Percentiles rank a stretch among this genome's conserved stretches.
phyloP scores from a whole-genome alignment of 139 green algal species.

The Micromonas pusilla region DNA sequence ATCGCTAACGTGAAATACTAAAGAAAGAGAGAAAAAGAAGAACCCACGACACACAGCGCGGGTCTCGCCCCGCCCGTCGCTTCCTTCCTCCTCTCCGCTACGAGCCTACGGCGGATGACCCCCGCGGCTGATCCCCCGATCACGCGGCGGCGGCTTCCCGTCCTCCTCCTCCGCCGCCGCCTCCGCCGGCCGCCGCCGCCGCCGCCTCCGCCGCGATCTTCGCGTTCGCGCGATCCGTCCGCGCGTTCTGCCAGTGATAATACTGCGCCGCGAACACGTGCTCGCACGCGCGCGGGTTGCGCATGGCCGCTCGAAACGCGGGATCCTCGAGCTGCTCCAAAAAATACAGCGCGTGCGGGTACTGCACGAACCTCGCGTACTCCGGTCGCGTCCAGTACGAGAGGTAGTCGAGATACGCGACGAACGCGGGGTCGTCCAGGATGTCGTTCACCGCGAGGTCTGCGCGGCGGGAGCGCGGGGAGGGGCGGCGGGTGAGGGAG shows the following conservation, averaged over 20 bases:
- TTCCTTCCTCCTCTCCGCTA: too few species aligned
- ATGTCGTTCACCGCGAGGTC: conserved; percentile 76
- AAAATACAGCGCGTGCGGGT: conserved; percentile 77
- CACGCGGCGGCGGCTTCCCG: background rate
- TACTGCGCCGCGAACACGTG: conserved; percentile 65
- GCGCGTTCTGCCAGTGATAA: conserved; percentile 45
- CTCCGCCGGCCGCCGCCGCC: too few species aligned
- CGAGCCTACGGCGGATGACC: too few species aligned
- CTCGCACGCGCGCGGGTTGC: conserved; percentile 49
- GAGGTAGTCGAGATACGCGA: conserved; percentile 87
- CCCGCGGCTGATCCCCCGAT: background rate
- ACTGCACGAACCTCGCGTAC: conserved; percentile 70
- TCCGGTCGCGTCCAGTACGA: conserved; percentile 79
- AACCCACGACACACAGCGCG: too few species aligned
- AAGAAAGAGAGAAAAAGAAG: too few species aligned
- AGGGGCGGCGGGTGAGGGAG: background rate
- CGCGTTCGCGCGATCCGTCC: background rate
- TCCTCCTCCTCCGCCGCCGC: background rate
- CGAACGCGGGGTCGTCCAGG: conserved; percentile 72
- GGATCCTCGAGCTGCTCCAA: conserved; percentile 65
- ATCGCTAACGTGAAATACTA: too few species aligned
- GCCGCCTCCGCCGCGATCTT: too few species aligned
- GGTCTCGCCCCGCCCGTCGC: too few species aligned
- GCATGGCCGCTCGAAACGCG: conserved; percentile 68
- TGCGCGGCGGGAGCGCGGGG: conserved; percentile 31